Conservation (phyloP, 1,284 basidiomycete genomes). For the Baeospora myosura region DNA sequence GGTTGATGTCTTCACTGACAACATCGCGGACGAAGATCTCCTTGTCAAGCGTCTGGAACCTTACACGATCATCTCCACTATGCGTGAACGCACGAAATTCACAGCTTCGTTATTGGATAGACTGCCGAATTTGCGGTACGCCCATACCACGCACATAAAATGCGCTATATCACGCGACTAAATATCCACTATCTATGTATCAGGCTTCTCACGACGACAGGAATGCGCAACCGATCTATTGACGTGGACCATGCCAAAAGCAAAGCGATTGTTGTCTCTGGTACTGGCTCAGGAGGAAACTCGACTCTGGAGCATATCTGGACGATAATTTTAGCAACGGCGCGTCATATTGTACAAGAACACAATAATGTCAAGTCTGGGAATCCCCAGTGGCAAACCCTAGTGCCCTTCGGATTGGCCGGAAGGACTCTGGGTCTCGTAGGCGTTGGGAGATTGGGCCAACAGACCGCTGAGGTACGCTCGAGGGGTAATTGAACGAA, state of each 20-base stretch:
- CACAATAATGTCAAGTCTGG: constrained; percentile 41
- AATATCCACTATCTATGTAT: no score
- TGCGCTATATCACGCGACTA: background rate
- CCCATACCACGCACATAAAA: background rate
- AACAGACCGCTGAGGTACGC: constrained; percentile 37
- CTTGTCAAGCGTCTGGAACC: constrained; percentile 42
- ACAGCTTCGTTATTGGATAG: constrained; percentile 38
- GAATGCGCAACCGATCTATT: constrained; percentile 42
- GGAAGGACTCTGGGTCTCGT: constrained; percentile 53
- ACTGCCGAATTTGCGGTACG: constrained; percentile 48
- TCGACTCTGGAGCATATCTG: constrained; percentile 58
- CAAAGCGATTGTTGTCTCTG: constrained; percentile 50
- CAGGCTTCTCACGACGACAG: constrained; percentile 55
- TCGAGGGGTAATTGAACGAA: background rate
- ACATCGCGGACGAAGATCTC: constrained; percentile 41
- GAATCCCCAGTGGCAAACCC: constrained; percentile 49
- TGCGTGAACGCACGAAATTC: constrained; percentile 63
- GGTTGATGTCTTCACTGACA: constrained; percentile 45
- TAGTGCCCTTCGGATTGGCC: constrained; percentile 43
- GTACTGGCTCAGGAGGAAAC: constrained; percentile 38
- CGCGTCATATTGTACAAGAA: constrained; percentile 44
- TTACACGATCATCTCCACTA: constrained; percentile 56
- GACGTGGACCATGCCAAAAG: constrained; percentile 39
- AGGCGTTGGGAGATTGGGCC: constrained; percentile 52
- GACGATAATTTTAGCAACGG: constrained; percentile 55